These are phyloP conservation scores for Suillus weaverae DNA, from an alignment of 768 basidiomycete genomes.

Conservation along the genomic window DNA sequence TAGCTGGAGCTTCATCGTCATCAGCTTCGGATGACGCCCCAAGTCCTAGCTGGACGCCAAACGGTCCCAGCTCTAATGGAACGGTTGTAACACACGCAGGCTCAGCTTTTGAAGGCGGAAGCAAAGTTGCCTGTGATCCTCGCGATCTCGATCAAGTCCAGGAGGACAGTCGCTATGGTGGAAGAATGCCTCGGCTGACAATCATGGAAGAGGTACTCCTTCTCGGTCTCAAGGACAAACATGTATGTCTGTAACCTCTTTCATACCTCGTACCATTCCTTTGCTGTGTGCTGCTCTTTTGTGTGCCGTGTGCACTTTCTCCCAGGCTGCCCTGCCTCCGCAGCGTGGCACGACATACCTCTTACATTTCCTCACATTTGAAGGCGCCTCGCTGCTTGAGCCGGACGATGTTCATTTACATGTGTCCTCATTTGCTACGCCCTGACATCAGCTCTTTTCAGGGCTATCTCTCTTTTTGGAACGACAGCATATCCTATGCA, in stretches of 20 bases:
- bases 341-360: slow-evolving; percentile 9
- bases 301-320: slow-evolving; percentile 4
- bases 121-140: slow-evolving; percentile 91
- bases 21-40: slow-evolving; percentile 39
- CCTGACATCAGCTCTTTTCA: slow-evolving; percentile 23
- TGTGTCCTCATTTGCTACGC: background rate
- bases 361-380: background rate
- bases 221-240: slow-evolving; percentile 94
- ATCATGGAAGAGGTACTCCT: slow-evolving; percentile 97
- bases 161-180: slow-evolving; percentile 63
- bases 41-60: slow-evolving; percentile 28
- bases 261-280: slow-evolving; percentile 5
- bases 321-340: slow-evolving; percentile 13
- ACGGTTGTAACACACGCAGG: slow-evolving; percentile 61
- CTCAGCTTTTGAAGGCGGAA: slow-evolving; percentile 82
- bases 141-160: slow-evolving; percentile 78
- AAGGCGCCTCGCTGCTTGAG: background rate
- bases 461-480: slow-evolving; percentile 99
- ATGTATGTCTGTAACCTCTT: slow-evolving; percentile 50
- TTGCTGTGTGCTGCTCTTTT: slow-evolving; percentile 10
- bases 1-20: slow-evolving; percentile 42
- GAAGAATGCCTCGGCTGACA: slow-evolving; percentile 81
- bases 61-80: slow-evolving; percentile 31
- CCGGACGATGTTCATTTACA: background rate
- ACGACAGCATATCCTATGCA: slow-evolving; percentile 99